These are phyloP conservation scores for Sicyos baderoa DNA, from an alignment of 306 rosid genomes.

Conservation along the genomic window DNA sequence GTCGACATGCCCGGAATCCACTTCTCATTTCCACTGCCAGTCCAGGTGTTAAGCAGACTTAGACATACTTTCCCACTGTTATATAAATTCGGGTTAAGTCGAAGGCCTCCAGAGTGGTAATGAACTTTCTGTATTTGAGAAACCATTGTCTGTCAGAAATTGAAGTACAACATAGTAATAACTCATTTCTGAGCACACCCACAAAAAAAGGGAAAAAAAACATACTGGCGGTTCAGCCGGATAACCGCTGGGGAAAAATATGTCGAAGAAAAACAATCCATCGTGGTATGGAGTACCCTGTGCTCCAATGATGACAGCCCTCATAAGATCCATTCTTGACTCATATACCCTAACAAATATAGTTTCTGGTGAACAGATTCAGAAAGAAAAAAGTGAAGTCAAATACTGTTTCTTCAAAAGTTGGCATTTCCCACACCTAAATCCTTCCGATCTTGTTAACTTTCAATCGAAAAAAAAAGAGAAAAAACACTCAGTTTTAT, in stretches of 20 bases:
- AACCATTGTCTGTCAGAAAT: slow-evolving; percentile 16
- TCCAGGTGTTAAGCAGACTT: slow-evolving; percentile 87
- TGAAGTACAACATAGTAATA: neutral
- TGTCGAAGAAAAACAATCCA: slow-evolving; percentile 83
- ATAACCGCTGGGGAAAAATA: slow-evolving; percentile 56
- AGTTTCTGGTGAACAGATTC: slow-evolving; percentile 37
- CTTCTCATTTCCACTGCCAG: slow-evolving; percentile 57
- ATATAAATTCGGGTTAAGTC: slow-evolving; percentile 81
- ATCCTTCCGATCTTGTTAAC: no score
- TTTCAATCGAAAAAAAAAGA: no score
- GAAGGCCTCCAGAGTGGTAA: slow-evolving; percentile 80
- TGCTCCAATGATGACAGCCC: slow-evolving; percentile 91
- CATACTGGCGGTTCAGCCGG: slow-evolving; percentile 80
- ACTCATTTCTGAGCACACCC: neutral
- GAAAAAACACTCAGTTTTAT: neutral
- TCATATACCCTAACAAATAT: slow-evolving; percentile 79
- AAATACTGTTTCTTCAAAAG: no score
- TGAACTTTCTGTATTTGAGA: slow-evolving; percentile 47
- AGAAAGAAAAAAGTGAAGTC: neutral
- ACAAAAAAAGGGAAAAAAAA: slow-evolving; percentile 15
- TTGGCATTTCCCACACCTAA: no score
- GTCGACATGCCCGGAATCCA: slow-evolving; percentile 80
- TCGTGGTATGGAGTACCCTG: slow-evolving; percentile 97
- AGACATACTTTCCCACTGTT: slow-evolving; percentile 81
- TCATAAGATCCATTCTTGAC: slow-evolving; percentile 72